phyloP scores from a whole-genome alignment of 1,284 basidiomycete genomes.

The Sporisorium reilianum region DNA sequence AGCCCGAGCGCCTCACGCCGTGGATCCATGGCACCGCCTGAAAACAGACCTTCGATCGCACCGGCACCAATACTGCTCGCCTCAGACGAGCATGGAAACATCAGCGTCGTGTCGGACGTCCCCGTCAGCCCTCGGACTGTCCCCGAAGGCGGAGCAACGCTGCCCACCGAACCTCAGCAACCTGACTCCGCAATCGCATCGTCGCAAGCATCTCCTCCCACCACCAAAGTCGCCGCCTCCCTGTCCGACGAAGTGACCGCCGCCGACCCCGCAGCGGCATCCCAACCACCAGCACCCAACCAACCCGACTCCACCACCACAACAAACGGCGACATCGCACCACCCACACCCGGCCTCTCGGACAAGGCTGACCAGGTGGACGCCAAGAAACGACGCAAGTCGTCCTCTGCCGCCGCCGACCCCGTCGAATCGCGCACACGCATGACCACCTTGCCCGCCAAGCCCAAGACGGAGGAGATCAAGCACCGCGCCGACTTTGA shows the following conservation, averaged over 20 bases:
- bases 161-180: background rate
- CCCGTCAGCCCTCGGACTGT: slow-evolving; percentile 30
- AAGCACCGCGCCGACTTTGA: slow-evolving; percentile 90
- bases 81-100: slow-evolving; percentile 47
- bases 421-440: slow-evolving; percentile 73
- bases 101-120: slow-evolving; percentile 28
- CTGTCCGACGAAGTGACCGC: slow-evolving; percentile 34
- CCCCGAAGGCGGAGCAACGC: background rate
- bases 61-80: slow-evolving; percentile 29
- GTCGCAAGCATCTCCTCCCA: background rate
- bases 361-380: slow-evolving; percentile 48
- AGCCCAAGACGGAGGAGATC: slow-evolving; percentile 81
- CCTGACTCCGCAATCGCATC: background rate
- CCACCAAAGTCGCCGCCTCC: slow-evolving; percentile 13
- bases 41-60: background rate
- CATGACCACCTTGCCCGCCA: slow-evolving; percentile 85
- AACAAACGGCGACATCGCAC: background rate
- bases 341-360: slow-evolving; percentile 24
- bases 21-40: background rate
- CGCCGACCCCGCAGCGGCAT: slow-evolving; percentile 16
- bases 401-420: slow-evolving; percentile 57
- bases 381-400: slow-evolving; percentile 33
- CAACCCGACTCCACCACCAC: slow-evolving; percentile 1
- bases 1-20: slow-evolving; percentile 21
- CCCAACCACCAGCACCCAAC: background rate